Percentiles rank a stretch among this genome's conserved stretches.
phyloP scores from a whole-genome alignment of 169 alveolate species.

The Plasmodium vinckei region DNA sequence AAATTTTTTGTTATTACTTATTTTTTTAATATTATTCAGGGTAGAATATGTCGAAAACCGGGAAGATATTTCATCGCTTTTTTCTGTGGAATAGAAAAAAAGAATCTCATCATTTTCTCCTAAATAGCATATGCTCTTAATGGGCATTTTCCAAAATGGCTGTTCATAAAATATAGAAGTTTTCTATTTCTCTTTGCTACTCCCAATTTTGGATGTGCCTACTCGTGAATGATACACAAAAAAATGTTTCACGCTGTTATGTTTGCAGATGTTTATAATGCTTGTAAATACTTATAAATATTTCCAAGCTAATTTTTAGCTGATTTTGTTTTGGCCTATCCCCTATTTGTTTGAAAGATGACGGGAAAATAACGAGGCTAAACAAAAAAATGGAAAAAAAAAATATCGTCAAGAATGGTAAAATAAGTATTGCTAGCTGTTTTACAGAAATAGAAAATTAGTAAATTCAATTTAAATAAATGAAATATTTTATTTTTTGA shows the following conservation, averaged over 20 bases:
- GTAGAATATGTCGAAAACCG: conserved; percentile 42
- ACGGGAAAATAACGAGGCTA: too few species aligned
- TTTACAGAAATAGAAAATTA: too few species aligned
- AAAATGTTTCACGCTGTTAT: not conserved
- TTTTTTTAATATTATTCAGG: conserved; percentile 32
- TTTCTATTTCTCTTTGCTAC: not conserved
- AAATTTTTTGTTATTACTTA: not conserved
- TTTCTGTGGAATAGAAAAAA: conserved; percentile 52
- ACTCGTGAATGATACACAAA: not conserved
- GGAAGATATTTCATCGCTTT: conserved; percentile 48
- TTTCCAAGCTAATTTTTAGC: not conserved
- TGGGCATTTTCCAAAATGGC: conserved; percentile 25
- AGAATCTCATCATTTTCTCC: conserved; percentile 52
- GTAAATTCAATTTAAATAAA: too few species aligned
- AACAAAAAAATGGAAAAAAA: too few species aligned
- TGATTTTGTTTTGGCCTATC: too few species aligned
- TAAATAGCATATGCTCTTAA: conserved; percentile 55
- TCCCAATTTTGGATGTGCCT: not conserved
- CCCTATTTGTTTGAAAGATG: too few species aligned
- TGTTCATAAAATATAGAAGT: not conserved
- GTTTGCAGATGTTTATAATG: not conserved
- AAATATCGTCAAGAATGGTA: too few species aligned
- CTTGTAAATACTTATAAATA: not conserved
- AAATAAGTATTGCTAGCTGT: too few species aligned
- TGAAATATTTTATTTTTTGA: too few species aligned